Conservation (phyloP, 345 rosid genomes). For the Carallia brachiata region DNA sequence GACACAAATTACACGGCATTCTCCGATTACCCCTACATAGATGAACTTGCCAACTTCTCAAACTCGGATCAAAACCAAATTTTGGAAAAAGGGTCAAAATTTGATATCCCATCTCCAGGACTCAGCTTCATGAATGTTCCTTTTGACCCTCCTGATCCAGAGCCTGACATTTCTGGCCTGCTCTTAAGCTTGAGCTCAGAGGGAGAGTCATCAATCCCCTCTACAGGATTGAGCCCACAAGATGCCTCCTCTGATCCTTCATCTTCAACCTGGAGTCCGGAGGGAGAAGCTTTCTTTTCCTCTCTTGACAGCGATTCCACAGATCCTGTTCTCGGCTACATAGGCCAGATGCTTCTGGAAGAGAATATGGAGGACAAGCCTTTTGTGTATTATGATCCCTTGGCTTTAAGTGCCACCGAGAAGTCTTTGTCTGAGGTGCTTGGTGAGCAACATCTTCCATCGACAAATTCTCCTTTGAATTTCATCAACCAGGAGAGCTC, state of each 20-base stretch:
- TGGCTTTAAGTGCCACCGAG: conserved; percentile 26
- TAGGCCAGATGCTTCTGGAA: conserved; percentile 31
- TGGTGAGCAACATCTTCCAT: conserved; percentile 17
- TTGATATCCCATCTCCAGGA: conserved; percentile 18
- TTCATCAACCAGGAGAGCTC: conserved; percentile 21
- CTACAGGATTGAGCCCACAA: background rate
- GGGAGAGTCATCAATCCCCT: conserved; percentile 2
- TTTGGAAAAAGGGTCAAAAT: conserved; percentile 1
- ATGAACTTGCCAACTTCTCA: conserved; percentile 9
- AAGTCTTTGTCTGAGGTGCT: conserved; percentile 25
- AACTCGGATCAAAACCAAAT: conserved; percentile 10
- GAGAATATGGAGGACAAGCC: conserved; percentile 31
- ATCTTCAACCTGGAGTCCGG: conserved; percentile 15
- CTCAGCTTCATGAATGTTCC: conserved; percentile 13
- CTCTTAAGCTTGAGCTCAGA: conserved; percentile 13
- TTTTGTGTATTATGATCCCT: conserved; percentile 24
- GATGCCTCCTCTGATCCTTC: conserved; percentile 1
- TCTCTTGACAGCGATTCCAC: conserved; percentile 27
- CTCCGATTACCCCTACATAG: conserved; percentile 4
- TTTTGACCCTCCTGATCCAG: conserved; percentile 14
- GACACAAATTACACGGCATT: background rate
- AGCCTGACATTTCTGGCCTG: conserved; percentile 4
- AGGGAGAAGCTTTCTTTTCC: conserved; percentile 32
- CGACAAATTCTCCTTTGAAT: background rate
- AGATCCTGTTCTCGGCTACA: conserved; percentile 28